These are phyloP conservation scores for Thyridium curvatum DNA, from an alignment of 2,329 filamentous ascomycete genomes.

Conservation along the genomic window DNA sequence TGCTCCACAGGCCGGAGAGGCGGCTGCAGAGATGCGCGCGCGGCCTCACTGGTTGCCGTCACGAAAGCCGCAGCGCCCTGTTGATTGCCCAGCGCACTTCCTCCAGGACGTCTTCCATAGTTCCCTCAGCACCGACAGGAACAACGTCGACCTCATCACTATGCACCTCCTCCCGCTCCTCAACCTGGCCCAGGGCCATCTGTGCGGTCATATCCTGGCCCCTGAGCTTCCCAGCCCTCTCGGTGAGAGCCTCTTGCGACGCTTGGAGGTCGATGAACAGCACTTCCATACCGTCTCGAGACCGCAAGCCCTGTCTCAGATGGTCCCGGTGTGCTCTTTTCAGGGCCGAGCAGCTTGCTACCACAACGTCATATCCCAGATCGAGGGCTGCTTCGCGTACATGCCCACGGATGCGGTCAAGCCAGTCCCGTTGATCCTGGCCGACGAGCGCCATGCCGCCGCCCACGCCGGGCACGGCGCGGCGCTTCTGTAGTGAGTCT, in stretches of 20 bases:
- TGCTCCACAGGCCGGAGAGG: too few species aligned
- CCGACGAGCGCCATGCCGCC: conserved; percentile 21
- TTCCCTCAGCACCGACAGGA: conserved; percentile 10
- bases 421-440: conserved; percentile 22
- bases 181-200: conserved; percentile 27
- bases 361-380: conserved; percentile 16
- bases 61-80: too few species aligned
- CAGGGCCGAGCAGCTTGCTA: conserved; percentile 33
- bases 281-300: too few species aligned
- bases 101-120: too few species aligned
- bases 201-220: conserved; percentile 15
- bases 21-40: too few species aligned
- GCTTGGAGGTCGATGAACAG: too few species aligned
- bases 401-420: conserved; percentile 16
- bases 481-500: too few species aligned
- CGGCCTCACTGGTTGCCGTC: too few species aligned
- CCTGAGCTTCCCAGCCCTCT: too few species aligned
- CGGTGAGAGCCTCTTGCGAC: too few species aligned
- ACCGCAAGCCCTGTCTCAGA: conserved; percentile 14
- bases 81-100: too few species aligned
- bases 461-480: background rate
- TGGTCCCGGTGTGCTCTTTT: conserved; percentile 23
- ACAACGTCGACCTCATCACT: conserved; percentile 25
- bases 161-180: conserved; percentile 18
- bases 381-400: conserved; percentile 17